Conservation (phyloP, 495 filamentous ascomycete genomes). For the Chlorociboria aeruginascens region DNA sequence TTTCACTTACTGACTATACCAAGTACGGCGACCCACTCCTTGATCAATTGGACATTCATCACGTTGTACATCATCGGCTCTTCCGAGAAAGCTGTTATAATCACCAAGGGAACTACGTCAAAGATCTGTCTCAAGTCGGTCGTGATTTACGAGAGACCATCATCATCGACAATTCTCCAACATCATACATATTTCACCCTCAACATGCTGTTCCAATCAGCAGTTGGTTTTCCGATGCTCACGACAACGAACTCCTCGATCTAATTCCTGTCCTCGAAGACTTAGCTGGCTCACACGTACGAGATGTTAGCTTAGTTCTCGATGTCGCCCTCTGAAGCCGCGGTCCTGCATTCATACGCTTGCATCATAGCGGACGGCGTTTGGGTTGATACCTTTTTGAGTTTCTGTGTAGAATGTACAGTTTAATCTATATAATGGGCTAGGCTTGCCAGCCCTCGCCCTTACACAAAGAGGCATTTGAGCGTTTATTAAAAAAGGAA, state of each 20-base stretch:
- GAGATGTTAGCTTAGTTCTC: constrained; percentile 94
- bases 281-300: constrained; percentile 72
- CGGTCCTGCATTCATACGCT: constrained; percentile 20
- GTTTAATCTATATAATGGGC: constrained; percentile 24
- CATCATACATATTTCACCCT: constrained; percentile 98
- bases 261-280: constrained; percentile 98
- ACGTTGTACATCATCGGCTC: constrained; percentile 88
- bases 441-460: constrained; percentile 9
- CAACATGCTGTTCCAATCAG: constrained; percentile 99
- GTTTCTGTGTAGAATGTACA: constrained; percentile 23
- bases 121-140: constrained; percentile 94
- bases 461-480: constrained; percentile 5
- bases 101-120: constrained; percentile 98
- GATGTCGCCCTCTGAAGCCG: constrained; percentile 75
- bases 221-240: constrained; percentile 99
- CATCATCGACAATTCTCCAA: constrained; percentile 99
- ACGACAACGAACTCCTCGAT: constrained; percentile 98
- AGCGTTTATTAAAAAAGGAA: constrained; percentile 14
- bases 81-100: constrained; percentile 99
- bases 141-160: constrained; percentile 95
- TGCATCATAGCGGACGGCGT: constrained; percentile 40
- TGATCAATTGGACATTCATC: constrained; percentile 94
- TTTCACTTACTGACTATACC: constrained; percentile 5
- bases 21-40: constrained; percentile 94
- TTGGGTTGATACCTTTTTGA: constrained; percentile 26